Conservation (phyloP, 176 grass and related monocot genomes). For the Zizania latifolia region DNA sequence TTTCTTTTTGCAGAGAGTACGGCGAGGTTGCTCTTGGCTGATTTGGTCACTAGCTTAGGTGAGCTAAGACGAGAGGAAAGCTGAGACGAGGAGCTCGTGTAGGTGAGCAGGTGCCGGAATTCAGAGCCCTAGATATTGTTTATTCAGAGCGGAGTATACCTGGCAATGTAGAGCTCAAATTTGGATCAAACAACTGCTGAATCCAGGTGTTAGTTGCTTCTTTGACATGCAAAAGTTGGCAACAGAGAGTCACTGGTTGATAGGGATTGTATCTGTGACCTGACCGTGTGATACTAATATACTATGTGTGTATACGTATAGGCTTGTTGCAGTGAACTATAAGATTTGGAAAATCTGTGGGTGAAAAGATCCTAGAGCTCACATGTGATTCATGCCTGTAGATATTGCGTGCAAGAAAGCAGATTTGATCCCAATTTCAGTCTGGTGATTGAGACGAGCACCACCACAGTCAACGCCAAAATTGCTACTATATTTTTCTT, state of each 20-base stretch:
- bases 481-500: neutral
- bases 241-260: neutral
- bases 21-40: neutral
- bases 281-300: neutral
- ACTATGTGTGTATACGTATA: neutral
- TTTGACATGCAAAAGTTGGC: neutral
- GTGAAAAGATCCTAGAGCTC: neutral
- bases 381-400: neutral
- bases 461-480: neutral
- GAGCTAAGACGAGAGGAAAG: conserved; percentile 40
- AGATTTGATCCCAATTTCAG: neutral
- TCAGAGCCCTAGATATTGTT: neutral
- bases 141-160: neutral
- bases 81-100: conserved; percentile 23
- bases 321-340: neutral
- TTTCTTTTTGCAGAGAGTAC: neutral
- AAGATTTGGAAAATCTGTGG: neutral
- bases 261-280: conserved; percentile 9
- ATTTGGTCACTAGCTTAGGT: conserved; percentile 29
- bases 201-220: conserved; percentile 27
- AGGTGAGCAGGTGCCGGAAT: conserved; percentile 38
- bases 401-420: conserved; percentile 43
- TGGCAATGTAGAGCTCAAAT: neutral
- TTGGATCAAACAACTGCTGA: neutral
- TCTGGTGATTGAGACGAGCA: neutral